phyloP scores from a whole-genome alignment of 116 monocot species.

The Iris pallida region DNA sequence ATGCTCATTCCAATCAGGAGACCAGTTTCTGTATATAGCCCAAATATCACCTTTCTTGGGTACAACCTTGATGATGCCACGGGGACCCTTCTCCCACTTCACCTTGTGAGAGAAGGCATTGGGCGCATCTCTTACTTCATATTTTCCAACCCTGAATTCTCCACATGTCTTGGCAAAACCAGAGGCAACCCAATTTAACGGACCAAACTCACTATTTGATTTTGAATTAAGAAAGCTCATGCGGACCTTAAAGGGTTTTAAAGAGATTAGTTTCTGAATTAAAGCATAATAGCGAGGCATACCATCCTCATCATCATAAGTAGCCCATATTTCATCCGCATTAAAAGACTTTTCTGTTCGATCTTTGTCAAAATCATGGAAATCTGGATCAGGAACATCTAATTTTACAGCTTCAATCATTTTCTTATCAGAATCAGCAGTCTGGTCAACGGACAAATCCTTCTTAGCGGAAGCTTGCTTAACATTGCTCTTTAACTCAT shows the following conservation, averaged over 20 bases:
- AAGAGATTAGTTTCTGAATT: slow-evolving; percentile 72
- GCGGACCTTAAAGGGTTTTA: slow-evolving; percentile 61
- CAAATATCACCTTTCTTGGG: slow-evolving; percentile 80
- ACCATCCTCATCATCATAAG: slow-evolving; percentile 93
- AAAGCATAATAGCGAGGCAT: slow-evolving; percentile 89
- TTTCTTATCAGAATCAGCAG: slow-evolving; percentile 25
- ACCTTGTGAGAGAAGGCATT: slow-evolving; percentile 90
- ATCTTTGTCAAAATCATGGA: slow-evolving; percentile 85
- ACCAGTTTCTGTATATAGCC: slow-evolving; percentile 91
- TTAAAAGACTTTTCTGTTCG: slow-evolving; percentile 58
- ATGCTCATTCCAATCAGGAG: slow-evolving; percentile 59
- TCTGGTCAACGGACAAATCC: slow-evolving; percentile 7
- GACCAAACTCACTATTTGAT: slow-evolving; percentile 66
- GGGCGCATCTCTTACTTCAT: slow-evolving; percentile 47
- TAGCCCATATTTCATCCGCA: slow-evolving; percentile 82
- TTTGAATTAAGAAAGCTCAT: slow-evolving; percentile 68
- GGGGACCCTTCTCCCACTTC: slow-evolving; percentile 70
- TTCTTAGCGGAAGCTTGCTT: slow-evolving; percentile 14
- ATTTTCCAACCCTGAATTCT: slow-evolving; percentile 63
- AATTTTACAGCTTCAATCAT: slow-evolving; percentile 31
- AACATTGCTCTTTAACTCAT: slow-evolving; percentile 1
- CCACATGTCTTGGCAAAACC: slow-evolving; percentile 94
- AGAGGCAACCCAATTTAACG: slow-evolving; percentile 58
- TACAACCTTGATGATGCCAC: slow-evolving; percentile 67
- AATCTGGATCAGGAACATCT: slow-evolving; percentile 90